phyloP scores from a whole-genome alignment of 2,329 filamentous ascomycete species.

The Xylariomycetidae sp. region DNA sequence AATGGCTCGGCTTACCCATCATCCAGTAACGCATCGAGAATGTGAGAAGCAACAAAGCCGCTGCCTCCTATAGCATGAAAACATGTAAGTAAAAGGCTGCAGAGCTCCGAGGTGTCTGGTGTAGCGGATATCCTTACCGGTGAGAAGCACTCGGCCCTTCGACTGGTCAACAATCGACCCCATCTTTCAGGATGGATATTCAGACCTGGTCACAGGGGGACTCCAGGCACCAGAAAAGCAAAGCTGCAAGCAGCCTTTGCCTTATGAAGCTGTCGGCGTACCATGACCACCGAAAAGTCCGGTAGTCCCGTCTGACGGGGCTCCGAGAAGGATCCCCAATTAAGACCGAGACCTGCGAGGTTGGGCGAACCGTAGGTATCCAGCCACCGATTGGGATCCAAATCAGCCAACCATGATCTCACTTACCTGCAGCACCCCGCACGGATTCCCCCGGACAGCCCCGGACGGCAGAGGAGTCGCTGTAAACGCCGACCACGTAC shows the following conservation, averaged over 20 bases:
- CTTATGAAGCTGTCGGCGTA: neutral
- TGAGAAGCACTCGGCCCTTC: constrained; percentile 21
- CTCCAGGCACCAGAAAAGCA: neutral
- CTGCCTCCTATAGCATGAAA: constrained; percentile 35
- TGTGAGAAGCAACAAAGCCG: constrained; percentile 49
- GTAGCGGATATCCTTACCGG: constrained; percentile 14
- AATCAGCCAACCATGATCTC: too few species aligned
- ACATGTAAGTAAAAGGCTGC: neutral
- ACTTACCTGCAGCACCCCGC: too few species aligned
- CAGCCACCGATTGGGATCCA: too few species aligned
- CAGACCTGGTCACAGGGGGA: too few species aligned
- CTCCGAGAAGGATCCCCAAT: constrained; percentile 1
- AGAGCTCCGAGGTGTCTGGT: too few species aligned
- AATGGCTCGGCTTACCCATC: constrained; percentile 27
- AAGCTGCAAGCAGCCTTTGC: too few species aligned
- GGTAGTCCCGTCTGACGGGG: neutral
- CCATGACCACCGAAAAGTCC: neutral
- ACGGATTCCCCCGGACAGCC: too few species aligned
- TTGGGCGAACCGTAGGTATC: too few species aligned
- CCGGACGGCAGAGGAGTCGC: too few species aligned
- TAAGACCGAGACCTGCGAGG: too few species aligned
- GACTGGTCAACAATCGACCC: neutral
- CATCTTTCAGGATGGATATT: neutral
- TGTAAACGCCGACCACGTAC: too few species aligned
- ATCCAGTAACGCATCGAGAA: constrained; percentile 41